Evolutionary conservation across 441 rosid species (phyloP), one percentile per base, ranked within the genome.

Genomic region (Erysimum cheiri): DNA sequence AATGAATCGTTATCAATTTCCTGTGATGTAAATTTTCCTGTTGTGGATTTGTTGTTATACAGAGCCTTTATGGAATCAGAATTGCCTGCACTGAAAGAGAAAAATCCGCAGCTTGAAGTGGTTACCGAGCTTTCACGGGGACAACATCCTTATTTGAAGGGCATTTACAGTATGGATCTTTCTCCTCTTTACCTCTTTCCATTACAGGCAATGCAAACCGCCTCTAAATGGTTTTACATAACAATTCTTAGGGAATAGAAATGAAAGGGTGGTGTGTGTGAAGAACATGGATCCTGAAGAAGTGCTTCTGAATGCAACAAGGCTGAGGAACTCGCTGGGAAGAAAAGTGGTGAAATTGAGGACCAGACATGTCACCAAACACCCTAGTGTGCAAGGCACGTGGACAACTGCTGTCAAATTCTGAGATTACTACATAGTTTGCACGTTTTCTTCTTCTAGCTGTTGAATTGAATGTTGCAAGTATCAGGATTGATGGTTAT

Each of bases 11-110:
- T 41, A 8, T 24, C 65, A 56, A n/a, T n/a, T n/a, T n/a, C n/a
- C n/a, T n/a, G n/a, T 19, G 22, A 19, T 19, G 22, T 19, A 19
- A 19, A 22, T 22, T 22, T 10, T 50, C 33, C 8, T 74, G 53
- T 17, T 8, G 35, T 26, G 6, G 12, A n/a, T 13, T n/a, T 19
- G 9, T 49, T 15, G 26, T 47, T 43, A 54, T 58, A 24, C 81
- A 88, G 96, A 85, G 93, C 87, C 65, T 94, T 92, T 78, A 87
- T 94, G 87, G 96, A 92, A 75, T 79, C 93, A 1, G 80, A 89
- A 36, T 82, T 95, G 64, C 88, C 93, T 19, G 65, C 76, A 37
- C 79, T 88, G 13, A 86, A 81, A 60, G 93, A 79, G 80, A 78
- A 72, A 63, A 92, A 86, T 67, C 94, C 98, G 48, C 97, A 92